A percentile compares a stretch with the other conserved stretches of the same genome.
These are phyloP conservation scores for Xeromyces bisporus DNA, from an alignment of 495 filamentous ascomycete species.

Conservation along the genomic window DNA sequence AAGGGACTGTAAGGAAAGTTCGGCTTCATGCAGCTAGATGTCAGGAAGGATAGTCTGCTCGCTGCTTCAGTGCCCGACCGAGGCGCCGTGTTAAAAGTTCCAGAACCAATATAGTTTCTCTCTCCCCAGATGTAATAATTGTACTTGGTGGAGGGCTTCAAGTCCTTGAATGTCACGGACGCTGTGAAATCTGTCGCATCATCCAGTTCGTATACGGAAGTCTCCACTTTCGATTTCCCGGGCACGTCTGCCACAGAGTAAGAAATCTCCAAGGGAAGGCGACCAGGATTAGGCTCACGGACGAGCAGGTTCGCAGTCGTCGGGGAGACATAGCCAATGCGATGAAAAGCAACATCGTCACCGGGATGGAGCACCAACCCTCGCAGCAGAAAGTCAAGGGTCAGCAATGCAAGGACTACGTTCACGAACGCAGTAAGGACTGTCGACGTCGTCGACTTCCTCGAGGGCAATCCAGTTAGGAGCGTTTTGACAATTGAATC, in stretches of 20 bases:
- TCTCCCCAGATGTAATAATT: constrained; percentile 61
- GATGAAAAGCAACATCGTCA: constrained; percentile 63
- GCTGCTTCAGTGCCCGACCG: constrained; percentile 40
- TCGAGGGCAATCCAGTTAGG: constrained; percentile 58
- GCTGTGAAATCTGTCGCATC: constrained; percentile 70
- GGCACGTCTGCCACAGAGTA: constrained; percentile 23
- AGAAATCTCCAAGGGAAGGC: constrained; percentile 56
- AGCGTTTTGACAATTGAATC: constrained; percentile 40
- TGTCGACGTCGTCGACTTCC: constrained; percentile 36
- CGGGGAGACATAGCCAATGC: constrained; percentile 73
- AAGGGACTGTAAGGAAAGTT: constrained; percentile 76
- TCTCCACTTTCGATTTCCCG: constrained; percentile 45
- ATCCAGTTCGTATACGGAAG: constrained; percentile 43
- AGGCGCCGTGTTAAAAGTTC: constrained; percentile 60
- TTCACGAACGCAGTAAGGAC: constrained; percentile 56
- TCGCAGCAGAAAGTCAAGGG: constrained; percentile 57
- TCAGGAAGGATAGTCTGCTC: constrained; percentile 67
- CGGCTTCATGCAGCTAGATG: constrained; percentile 79
- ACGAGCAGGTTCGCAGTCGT: constrained; percentile 65
- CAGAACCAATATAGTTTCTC: constrained; percentile 73
- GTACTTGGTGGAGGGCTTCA: constrained; percentile 50
- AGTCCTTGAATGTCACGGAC: constrained; percentile 35
- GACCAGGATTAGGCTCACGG: constrained; percentile 59
- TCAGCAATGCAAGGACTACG: constrained; percentile 41
- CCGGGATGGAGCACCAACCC: constrained; percentile 47